Conservation (phyloP, 257 asterid genomes). For the Marsdenia floribunda region DNA sequence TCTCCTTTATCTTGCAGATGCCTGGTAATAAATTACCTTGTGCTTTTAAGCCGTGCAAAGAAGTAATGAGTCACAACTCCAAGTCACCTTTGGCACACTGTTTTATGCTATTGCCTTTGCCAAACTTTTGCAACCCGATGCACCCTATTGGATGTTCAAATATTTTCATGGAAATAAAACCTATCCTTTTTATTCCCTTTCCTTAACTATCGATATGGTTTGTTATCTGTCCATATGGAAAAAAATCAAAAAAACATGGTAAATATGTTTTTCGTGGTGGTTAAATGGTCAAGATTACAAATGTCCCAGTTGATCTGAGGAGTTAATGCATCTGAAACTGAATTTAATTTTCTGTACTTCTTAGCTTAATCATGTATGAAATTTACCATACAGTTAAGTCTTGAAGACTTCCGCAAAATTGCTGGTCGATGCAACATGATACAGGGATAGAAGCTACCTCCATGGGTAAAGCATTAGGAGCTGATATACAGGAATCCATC, state of each 20-base stretch:
- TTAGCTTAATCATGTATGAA: background rate
- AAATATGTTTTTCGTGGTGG: background rate
- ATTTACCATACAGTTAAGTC: conserved; percentile 44
- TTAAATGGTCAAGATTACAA: background rate
- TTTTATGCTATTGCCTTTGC: background rate
- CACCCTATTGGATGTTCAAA: background rate
- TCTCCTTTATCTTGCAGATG: background rate
- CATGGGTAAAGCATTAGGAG: conserved; percentile 21
- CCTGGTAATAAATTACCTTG: background rate
- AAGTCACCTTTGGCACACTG: background rate
- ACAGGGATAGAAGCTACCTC: conserved; percentile 27
- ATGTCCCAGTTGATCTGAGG: background rate
- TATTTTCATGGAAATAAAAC: conserved; percentile 2
- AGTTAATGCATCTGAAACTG: background rate
- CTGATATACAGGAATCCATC: background rate
- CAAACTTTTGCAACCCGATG: background rate
- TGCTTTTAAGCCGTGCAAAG: background rate
- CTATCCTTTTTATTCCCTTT: conserved; percentile 4
- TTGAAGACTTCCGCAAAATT: conserved; percentile 71
- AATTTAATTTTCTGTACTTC: background rate
- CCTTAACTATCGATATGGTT: background rate
- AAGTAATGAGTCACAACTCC: background rate
- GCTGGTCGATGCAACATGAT: conserved; percentile 68
- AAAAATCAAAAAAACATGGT: background rate
- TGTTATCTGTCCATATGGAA: background rate